Evolutionary conservation across 2,329 filamentous ascomycete species (phyloP), one percentile per base, ranked within the genome.

Genomic region (Pseudogymnoascus sp.): DNA sequence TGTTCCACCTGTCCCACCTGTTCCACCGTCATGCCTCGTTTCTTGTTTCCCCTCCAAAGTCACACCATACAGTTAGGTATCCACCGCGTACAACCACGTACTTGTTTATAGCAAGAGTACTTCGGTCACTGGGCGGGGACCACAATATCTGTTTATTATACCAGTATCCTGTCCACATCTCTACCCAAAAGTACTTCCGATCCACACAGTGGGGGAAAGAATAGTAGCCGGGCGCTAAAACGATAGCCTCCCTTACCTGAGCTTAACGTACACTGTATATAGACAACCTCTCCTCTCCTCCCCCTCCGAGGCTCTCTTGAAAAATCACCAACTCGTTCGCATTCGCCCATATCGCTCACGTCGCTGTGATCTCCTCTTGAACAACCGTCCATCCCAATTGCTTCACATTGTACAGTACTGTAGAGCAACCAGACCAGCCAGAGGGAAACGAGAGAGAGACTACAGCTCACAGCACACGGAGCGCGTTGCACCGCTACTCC

Each of bases 181-280:
- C 4, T 29, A 10, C 44, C 23, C 15, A 53, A 9, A 29, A 53
- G 23, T 53, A 53, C 44, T 17, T 19, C 46, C 5, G 46, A 56
- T 56, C 46, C 46, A 56, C 46, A 56, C 29, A 56, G 26, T 56
- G 46, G 46, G 46, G 46, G 46, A 56, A 56, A 56, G 46, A 33
- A 33, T 56, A 56, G 46, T 56, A 56, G 46, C 26, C 46, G 46
- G 46, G 46, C 46, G 46, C 46, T 56, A 56, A 56, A 33, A 6
- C 6, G 26, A 29, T 1, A 26, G 31, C 26, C 46, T 53, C 44
- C 44, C 44, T 50, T 53, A 31, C 46, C 23, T 53, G 23, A 50
- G 23, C 46, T 53, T 53, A 53, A 53, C 46, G 26, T 50, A 4
- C 23, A 53, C 42, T 53, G 7, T 23, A 56, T 56, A 33, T 56